Percentiles rank a stretch among this genome's conserved stretches.
Conservation (phyloP, 2,329 filamentous ascomycete species). For the Cercospora zeina region DNA sequence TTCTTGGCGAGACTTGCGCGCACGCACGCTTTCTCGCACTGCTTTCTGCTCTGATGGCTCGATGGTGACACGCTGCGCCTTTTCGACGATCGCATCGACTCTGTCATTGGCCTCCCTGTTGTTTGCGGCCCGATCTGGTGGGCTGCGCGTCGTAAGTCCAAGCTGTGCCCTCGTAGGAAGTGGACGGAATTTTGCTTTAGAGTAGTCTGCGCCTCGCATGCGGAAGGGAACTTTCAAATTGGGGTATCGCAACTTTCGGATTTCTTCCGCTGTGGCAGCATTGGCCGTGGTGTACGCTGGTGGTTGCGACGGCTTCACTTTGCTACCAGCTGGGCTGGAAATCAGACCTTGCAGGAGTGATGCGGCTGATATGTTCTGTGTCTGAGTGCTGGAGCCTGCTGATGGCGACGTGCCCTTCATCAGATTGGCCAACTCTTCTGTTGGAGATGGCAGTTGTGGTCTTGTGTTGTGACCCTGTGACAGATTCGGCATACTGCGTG, state of each 20-base stretch:
- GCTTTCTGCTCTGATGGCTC: constrained; percentile 22
- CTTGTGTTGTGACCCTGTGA: background rate
- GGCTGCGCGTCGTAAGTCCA: background rate
- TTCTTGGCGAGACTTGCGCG: constrained; percentile 21
- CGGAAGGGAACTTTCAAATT: background rate
- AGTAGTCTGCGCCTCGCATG: background rate
- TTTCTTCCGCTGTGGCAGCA: background rate
- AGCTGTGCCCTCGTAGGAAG: background rate
- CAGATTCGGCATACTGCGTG: background rate
- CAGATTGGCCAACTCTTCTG: background rate
- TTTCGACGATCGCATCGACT: constrained; percentile 20
- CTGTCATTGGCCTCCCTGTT: constrained; percentile 16
- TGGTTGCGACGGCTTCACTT: background rate
- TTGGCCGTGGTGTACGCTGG: background rate
- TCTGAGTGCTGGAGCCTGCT: background rate
- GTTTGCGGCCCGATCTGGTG: background rate
- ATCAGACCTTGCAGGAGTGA: background rate
- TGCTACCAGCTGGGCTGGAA: background rate
- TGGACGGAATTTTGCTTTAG: background rate
- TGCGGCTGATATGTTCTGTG: background rate
- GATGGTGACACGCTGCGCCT: constrained; percentile 20
- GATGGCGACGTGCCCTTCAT: background rate
- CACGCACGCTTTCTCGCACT: constrained; percentile 17
- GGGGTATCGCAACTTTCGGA: background rate
- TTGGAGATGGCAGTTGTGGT: constrained; percentile 2